These are phyloP conservation scores for Recurvomyces mirabilis DNA, from an alignment of 495 filamentous ascomycete genomes.

Conservation along the genomic window DNA sequence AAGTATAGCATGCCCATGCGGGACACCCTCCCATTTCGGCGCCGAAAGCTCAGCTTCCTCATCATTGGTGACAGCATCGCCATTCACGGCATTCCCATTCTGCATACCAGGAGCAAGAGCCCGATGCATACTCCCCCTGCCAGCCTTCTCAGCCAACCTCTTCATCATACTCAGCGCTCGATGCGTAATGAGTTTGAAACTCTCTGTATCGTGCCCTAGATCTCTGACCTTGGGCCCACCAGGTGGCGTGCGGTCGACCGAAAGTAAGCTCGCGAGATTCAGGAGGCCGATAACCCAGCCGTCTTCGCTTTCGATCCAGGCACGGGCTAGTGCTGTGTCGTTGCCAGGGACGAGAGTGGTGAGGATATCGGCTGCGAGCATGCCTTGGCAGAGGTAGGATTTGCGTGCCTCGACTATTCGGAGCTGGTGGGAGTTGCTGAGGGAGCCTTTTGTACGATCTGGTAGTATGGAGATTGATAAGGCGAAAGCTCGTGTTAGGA, in stretches of 20 bases:
- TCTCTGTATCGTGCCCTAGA: constrained; percentile 18
- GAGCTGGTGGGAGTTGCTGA: constrained; percentile 25
- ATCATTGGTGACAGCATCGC: constrained; percentile 8
- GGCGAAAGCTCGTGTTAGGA: constrained; percentile 80
- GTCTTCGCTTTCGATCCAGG: constrained; percentile 76
- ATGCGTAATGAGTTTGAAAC: constrained; percentile 30
- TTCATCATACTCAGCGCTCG: constrained; percentile 46
- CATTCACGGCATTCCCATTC: background rate
- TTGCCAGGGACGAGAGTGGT: constrained; percentile 52
- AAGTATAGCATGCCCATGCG: constrained; percentile 27
- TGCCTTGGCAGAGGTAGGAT: constrained; percentile 77
- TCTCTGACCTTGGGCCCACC: constrained; percentile 15
- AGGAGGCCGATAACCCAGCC: constrained; percentile 75
- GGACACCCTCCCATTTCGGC: constrained; percentile 25
- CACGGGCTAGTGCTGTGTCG: constrained; percentile 46
- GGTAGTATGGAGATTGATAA: constrained; percentile 79
- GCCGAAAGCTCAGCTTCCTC: background rate
- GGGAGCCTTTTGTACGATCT: constrained; percentile 35
- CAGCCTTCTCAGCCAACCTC: constrained; percentile 41
- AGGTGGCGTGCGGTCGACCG: constrained; percentile 26
- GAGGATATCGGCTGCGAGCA: constrained; percentile 83
- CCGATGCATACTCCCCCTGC: constrained; percentile 9
- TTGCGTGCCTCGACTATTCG: constrained; percentile 69
- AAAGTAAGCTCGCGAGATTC: constrained; percentile 56
- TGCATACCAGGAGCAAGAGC: no score